Conservation (phyloP, 176 grass and related monocot species). For the Bothriochloa decipiens region DNA sequence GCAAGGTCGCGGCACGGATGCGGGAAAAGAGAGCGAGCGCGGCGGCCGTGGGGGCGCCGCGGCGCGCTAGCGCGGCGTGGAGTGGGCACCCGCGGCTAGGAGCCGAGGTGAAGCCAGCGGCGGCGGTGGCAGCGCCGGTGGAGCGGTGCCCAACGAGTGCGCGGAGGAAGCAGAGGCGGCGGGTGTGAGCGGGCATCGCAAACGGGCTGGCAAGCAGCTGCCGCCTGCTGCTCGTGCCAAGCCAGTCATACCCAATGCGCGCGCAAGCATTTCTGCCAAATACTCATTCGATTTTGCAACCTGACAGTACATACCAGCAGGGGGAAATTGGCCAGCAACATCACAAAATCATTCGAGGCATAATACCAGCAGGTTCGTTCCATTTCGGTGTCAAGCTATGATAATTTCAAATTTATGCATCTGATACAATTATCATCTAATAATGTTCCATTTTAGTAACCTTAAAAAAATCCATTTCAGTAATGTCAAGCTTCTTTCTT, state of each 20-base stretch:
- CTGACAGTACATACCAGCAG: no score
- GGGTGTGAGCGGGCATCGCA: neutral
- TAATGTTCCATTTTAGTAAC: neutral
- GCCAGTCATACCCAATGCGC: neutral
- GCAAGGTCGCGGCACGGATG: conserved; percentile 47
- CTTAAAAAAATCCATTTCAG: neutral
- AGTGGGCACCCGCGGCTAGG: conserved; percentile 29
- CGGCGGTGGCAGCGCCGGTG: neutral
- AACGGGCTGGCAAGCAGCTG: neutral
- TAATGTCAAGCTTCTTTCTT: neutral
- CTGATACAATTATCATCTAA: no score
- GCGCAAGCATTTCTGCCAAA: neutral
- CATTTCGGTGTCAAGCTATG: neutral
- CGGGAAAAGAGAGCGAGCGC: conserved; percentile 55
- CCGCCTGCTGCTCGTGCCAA: no score
- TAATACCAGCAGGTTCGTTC: neutral
- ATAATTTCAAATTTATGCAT: no score
- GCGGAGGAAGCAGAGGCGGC: conserved; percentile 3
- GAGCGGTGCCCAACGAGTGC: neutral
- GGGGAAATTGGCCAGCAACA: neutral
- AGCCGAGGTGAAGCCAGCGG: conserved; percentile 24
- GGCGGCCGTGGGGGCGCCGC: conserved; percentile 24
- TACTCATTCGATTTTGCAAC: neutral
- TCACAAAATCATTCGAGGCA: neutral
- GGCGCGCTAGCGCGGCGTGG: conserved; percentile 49